These are phyloP conservation scores for Durio zibethinus DNA, from an alignment of 345 rosid species.

Conservation along the genomic window DNA sequence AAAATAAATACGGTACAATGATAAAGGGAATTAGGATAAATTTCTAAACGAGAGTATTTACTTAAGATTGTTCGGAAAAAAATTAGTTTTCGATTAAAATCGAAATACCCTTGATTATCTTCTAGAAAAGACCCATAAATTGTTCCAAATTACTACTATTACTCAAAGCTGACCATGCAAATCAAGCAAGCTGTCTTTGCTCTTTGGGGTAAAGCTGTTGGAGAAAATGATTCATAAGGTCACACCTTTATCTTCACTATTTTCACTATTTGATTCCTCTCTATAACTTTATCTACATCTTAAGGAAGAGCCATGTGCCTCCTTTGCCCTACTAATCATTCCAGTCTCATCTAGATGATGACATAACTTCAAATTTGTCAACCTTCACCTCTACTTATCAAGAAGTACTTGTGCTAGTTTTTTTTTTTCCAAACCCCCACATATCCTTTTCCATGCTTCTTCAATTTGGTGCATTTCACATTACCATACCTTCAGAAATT, in stretches of 20 bases:
- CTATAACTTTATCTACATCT: slow-evolving; percentile 21
- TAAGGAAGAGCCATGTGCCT: slow-evolving; percentile 38
- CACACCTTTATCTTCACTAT: slow-evolving; percentile 9
- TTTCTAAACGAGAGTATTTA: too few species aligned
- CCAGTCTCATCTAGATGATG: slow-evolving; percentile 28
- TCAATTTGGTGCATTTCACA: neutral
- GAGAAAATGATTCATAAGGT: slow-evolving; percentile 23
- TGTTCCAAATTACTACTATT: neutral
- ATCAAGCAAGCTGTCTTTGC: slow-evolving; percentile 11
- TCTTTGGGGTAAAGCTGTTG: slow-evolving; percentile 4
- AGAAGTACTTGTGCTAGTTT: neutral
- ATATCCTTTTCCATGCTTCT: neutral
- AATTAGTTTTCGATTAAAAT: too few species aligned
- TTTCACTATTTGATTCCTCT: slow-evolving; percentile 27
- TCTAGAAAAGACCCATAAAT: too few species aligned
- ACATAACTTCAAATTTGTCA: slow-evolving; percentile 16
- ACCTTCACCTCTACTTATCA: neutral
- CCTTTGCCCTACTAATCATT: slow-evolving; percentile 30
- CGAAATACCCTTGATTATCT: too few species aligned
- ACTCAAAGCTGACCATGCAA: neutral
- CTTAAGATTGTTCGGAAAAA: too few species aligned
- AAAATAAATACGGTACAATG: too few species aligned
- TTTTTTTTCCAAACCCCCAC: neutral
- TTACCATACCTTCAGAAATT: neutral
- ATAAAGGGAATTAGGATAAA: neutral